Evolutionary conservation across 768 basidiomycete genomes (phyloP).

Genomic region (Amanita thiersii): DNA sequence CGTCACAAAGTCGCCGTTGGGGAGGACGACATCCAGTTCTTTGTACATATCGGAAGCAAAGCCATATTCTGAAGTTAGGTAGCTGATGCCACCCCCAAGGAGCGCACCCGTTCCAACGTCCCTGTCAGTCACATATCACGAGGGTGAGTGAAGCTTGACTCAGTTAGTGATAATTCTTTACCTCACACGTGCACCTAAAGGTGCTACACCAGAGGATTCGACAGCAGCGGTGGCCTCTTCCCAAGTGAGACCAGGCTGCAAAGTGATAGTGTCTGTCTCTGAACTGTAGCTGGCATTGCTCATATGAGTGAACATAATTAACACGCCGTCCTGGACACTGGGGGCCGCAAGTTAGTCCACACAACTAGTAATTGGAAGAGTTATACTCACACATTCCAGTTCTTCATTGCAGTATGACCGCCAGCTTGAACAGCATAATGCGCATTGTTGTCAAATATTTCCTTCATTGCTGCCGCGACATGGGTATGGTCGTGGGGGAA

Average conservation of each 20-base stretch:
- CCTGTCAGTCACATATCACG: slow-evolving; percentile 16
- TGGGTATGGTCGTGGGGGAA: slow-evolving; percentile 22
- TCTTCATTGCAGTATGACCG: slow-evolving; percentile 32
- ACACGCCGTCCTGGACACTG: slow-evolving; percentile 29
- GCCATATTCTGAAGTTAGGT: slow-evolving; percentile 28
- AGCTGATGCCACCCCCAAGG: slow-evolving; percentile 34
- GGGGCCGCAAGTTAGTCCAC: neutral
- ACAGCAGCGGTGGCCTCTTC: slow-evolving; percentile 26
- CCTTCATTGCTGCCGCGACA: slow-evolving; percentile 28
- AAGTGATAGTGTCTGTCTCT: slow-evolving; percentile 24
- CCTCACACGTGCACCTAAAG: slow-evolving; percentile 31
- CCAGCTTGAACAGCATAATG: slow-evolving; percentile 35
- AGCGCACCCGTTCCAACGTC: slow-evolving; percentile 36
- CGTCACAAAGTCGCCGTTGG: slow-evolving; percentile 30
- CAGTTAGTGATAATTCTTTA: slow-evolving; percentile 12
- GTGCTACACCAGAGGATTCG: slow-evolving; percentile 33
- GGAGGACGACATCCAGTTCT: slow-evolving; percentile 34
- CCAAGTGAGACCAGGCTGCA: slow-evolving; percentile 35
- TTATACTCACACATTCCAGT: slow-evolving; percentile 35
- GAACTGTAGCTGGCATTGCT: slow-evolving; percentile 27
- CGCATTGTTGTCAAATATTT: slow-evolving; percentile 24
- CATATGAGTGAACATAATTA: slow-evolving; percentile 31
- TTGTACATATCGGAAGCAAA: slow-evolving; percentile 28
- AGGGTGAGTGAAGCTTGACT: neutral
- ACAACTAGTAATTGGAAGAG: neutral